These are phyloP conservation scores for Licmophora abbreviata DNA, from an alignment of 108 stramenopile species.

Conservation along the genomic window DNA sequence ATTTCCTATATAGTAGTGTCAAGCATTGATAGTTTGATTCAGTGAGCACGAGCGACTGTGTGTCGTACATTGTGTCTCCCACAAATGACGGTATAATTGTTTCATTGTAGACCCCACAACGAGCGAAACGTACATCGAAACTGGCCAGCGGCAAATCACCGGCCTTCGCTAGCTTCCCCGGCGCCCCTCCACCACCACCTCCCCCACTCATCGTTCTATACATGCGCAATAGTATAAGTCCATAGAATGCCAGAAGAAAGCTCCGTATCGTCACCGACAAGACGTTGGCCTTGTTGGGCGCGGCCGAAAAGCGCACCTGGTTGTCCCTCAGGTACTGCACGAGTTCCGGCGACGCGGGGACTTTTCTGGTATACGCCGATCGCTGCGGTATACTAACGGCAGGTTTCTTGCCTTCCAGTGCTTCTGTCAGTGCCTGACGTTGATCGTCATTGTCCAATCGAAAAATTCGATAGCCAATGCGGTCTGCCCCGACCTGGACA, in stretches of 20 bases:
- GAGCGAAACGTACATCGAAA: too few relatives aligned
- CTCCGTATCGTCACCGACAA: slow-evolving; percentile 24
- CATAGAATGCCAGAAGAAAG: slow-evolving; percentile 45
- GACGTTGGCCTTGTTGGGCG: slow-evolving; percentile 28
- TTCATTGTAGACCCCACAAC: too few relatives aligned
- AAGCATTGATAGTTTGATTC: too few relatives aligned
- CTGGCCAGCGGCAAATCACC: slow-evolving; percentile 39
- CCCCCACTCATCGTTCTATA: slow-evolving; percentile 42
- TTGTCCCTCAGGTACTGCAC: slow-evolving; percentile 38
- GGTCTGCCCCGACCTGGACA: slow-evolving; percentile 49
- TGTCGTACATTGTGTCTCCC: too few relatives aligned
- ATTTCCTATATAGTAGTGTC: too few relatives aligned
- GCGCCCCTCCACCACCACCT: slow-evolving; percentile 28
- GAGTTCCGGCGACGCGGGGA: slow-evolving; percentile 50
- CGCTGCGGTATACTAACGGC: slow-evolving; percentile 17
- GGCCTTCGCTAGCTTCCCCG: slow-evolving; percentile 55
- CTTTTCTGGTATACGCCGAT: slow-evolving; percentile 44
- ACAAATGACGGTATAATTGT: too few relatives aligned
- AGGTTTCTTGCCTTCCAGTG: slow-evolving; percentile 15
- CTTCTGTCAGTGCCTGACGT: slow-evolving; percentile 15
- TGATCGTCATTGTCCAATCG: slow-evolving; percentile 26
- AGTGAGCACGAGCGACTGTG: too few relatives aligned
- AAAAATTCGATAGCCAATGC: slow-evolving; percentile 38
- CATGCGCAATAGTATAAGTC: slow-evolving; percentile 57
- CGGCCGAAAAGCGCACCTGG: slow-evolving; percentile 58